A percentile compares a stretch with the other conserved stretches of the same genome.
Conservation (phyloP, 805 yeast genomes). For the Metschnikowia matae region DNA sequence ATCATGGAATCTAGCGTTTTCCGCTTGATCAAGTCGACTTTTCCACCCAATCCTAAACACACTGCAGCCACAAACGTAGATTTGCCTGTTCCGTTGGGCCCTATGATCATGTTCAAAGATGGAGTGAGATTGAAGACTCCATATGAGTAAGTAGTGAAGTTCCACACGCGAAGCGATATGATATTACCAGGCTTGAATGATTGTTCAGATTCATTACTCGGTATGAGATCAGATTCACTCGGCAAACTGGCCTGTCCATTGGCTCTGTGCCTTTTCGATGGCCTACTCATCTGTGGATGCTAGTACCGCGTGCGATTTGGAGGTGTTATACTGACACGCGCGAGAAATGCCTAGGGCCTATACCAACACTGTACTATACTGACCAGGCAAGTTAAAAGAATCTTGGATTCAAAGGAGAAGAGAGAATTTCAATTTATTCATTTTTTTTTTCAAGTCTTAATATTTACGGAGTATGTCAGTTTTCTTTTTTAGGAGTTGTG, state of each 20-base stretch:
- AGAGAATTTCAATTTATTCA: too few relatives aligned
- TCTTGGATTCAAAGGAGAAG: too few relatives aligned
- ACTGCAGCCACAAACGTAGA: conserved; percentile 90
- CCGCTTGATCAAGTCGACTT: conserved; percentile 67
- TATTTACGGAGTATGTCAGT: too few relatives aligned
- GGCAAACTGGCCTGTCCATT: not conserved
- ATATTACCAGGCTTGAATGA: conserved; percentile 43
- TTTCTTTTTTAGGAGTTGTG: not conserved
- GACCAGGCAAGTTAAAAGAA: not conserved
- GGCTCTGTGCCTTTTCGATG: conserved; percentile 3
- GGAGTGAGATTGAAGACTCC: conserved; percentile 80
- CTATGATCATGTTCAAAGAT: conserved; percentile 82
- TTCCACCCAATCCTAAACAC: conserved; percentile 84
- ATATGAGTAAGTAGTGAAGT: conserved; percentile 65
- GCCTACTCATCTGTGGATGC: not conserved
- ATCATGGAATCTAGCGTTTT: conserved; percentile 66
- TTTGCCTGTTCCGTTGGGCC: conserved; percentile 96
- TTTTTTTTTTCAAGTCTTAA: too few relatives aligned
- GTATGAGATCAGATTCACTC: not conserved
- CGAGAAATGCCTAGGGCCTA: not conserved
- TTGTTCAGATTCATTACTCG: not conserved
- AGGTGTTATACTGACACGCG: not conserved
- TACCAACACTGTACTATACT: not conserved
- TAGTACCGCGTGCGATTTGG: not conserved
- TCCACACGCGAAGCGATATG: conserved; percentile 47